Evolutionary conservation across 345 rosid species (phyloP), one percentile per base, ranked within the genome.

Genomic region (Lepidium africanum): DNA sequence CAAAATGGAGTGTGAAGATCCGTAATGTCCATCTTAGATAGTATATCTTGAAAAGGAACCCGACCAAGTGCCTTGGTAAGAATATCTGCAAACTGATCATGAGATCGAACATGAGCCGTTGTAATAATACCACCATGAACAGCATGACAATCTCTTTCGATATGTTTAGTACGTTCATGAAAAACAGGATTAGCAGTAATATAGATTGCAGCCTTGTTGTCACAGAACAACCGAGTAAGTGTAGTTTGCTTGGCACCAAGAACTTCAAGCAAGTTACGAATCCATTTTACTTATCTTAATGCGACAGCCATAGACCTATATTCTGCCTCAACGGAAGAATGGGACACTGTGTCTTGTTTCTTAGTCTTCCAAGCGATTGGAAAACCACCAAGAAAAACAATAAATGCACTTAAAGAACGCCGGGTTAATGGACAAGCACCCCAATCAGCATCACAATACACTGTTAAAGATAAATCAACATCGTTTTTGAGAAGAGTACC

Each of bases 181-280:
- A 43, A 43, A 2, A 15, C 21, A 6, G 3, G 21, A 6, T 43
- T 43, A 15, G 10, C 19, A 1, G 1, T 10, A 14, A 43, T 15
- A 7, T 43, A 17, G 0, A 43, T 6, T 0, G 48, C 21, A 0
- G 48, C 48, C 5, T 43, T 14, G 6, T 6, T 43, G 3, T 43
- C 21, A 14, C 48, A 43, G 2, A 43, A 43, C 0, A 43, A 7
- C 0, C 4, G 17, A 1, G 17, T 43, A 14, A 10, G 9, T 0
- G 3, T 9, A 2, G 4, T 0, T 5, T 43, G 21, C 2, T 43
- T 9, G 9, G 7, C 17, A 6, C 48, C 21, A 2, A 43, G 16
- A 14, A 0, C 19, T 0, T 7, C 21, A 0, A 15, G 15, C 1
- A 15, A 15, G 0, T 1, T 39, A 0, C n/a, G 14, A 0, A 43